Percentiles rank a stretch among this genome's conserved stretches.
phyloP scores from a whole-genome alignment of 345 rosid species.

The Dovyalis caffra region DNA sequence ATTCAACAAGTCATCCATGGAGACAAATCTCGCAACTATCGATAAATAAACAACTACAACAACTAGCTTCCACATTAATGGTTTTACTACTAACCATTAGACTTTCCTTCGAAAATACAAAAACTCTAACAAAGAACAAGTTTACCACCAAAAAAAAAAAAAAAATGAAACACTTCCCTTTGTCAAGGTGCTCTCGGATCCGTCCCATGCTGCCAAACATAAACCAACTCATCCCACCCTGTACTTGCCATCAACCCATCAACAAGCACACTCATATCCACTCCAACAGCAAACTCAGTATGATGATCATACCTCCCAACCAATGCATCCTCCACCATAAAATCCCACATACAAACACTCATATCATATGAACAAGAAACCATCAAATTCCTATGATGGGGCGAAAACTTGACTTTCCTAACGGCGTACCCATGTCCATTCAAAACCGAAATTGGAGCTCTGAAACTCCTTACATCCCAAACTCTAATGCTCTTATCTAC shows the following conservation, averaged over 20 bases:
- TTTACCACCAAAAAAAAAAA: background rate
- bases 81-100: background rate
- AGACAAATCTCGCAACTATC: background rate
- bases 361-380: slow-evolving; percentile 87
- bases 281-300: slow-evolving; percentile 80
- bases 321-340: slow-evolving; percentile 84
- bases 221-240: slow-evolving; percentile 93
- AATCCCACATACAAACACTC: slow-evolving; percentile 88
- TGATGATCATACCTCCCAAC: slow-evolving; percentile 85
- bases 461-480: slow-evolving; percentile 81
- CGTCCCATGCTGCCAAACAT: slow-evolving; percentile 91
- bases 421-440: slow-evolving; percentile 89
- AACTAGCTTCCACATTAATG: background rate
- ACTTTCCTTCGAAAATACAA: background rate
- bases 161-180: slow-evolving; percentile 6
- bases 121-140: background rate
- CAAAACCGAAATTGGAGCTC: slow-evolving; percentile 64
- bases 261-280: slow-evolving; percentile 91
- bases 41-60: background rate
- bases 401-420: slow-evolving; percentile 83
- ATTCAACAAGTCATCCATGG: background rate
- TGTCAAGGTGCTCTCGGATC: slow-evolving; percentile 71
- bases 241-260: slow-evolving; percentile 89
- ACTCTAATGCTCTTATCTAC: slow-evolving; percentile 75
- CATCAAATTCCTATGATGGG: slow-evolving; percentile 66